Conservation (phyloP, 2,329 filamentous ascomycete genomes). For the Phoma sp. region DNA sequence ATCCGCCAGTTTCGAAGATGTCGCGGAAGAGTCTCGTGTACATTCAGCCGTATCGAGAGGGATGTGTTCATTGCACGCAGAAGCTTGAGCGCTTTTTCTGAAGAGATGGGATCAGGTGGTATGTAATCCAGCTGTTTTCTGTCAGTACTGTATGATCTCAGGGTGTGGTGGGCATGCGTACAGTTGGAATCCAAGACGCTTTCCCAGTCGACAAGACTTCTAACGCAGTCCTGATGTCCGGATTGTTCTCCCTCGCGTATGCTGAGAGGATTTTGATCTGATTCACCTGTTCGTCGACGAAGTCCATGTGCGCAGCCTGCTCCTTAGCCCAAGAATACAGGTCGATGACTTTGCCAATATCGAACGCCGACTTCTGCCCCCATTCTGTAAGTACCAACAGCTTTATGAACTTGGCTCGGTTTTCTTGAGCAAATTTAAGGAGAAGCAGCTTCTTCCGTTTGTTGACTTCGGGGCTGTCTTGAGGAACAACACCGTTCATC, state of each 20-base stretch:
- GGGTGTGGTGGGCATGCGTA: slow-evolving; percentile 51
- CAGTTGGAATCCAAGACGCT: slow-evolving; percentile 80
- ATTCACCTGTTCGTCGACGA: slow-evolving; percentile 66
- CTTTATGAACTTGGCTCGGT: slow-evolving; percentile 91
- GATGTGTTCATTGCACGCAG: slow-evolving; percentile 84
- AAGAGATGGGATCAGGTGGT: slow-evolving; percentile 72
- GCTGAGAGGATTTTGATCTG: slow-evolving; percentile 76
- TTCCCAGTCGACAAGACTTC: slow-evolving; percentile 82
- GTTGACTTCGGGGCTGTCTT: slow-evolving; percentile 39
- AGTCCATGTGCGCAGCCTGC: slow-evolving; percentile 38
- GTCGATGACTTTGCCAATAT: slow-evolving; percentile 88
- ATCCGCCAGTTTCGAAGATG: slow-evolving; percentile 81
- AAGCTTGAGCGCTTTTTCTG: slow-evolving; percentile 75
- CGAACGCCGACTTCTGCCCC: slow-evolving; percentile 70
- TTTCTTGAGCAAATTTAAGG: slow-evolving; percentile 78
- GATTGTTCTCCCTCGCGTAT: slow-evolving; percentile 80
- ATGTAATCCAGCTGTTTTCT: slow-evolving; percentile 73
- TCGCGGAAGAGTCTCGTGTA: slow-evolving; percentile 83
- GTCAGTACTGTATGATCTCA: slow-evolving; percentile 6
- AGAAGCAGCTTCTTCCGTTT: slow-evolving; percentile 73
- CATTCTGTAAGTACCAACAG: slow-evolving; percentile 89
- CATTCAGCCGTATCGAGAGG: slow-evolving; percentile 80
- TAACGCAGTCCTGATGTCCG: slow-evolving; percentile 88
- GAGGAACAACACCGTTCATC: slow-evolving; percentile 48
- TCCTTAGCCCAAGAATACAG: slow-evolving; percentile 73